A percentile compares a stretch with the other conserved stretches of the same genome.
phyloP scores from a whole-genome alignment of 768 basidiomycete species.

The Piloderma croceum region DNA sequence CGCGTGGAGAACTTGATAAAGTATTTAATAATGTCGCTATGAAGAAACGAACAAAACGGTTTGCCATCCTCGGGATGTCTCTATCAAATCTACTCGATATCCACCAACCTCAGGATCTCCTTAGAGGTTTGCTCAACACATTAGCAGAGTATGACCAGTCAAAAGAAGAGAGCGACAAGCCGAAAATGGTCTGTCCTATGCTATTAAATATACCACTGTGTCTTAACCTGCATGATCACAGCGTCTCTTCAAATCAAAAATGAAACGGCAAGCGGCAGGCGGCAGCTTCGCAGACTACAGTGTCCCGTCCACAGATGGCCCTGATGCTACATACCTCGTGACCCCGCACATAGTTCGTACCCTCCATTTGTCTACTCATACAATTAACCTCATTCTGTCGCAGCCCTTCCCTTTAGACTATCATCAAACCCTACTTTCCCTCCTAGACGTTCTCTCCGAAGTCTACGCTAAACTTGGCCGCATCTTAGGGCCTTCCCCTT shows the following conservation, averaged over 20 bases:
- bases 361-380: not conserved
- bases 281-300: conserved; percentile 57
- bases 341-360: conserved; percentile 65
- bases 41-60: conserved; percentile 78
- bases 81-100: conserved; percentile 79
- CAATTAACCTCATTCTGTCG: conserved; percentile 5
- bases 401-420: conserved; percentile 91
- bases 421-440: conserved; percentile 80
- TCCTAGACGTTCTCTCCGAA: conserved; percentile 85
- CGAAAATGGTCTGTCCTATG: conserved; percentile 55
- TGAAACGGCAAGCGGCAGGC: conserved; percentile 44
- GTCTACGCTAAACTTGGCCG: conserved; percentile 84
- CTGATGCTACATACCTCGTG: conserved; percentile 66
- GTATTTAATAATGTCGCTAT: conserved; percentile 70
- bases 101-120: conserved; percentile 70
- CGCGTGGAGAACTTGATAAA: conserved; percentile 64
- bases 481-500: conserved; percentile 77
- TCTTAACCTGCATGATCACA: conserved; percentile 17
- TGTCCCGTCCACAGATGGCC: conserved; percentile 50
- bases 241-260: conserved; percentile 58
- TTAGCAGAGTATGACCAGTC: conserved; percentile 74
- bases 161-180: conserved; percentile 47
- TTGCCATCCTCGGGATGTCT: conserved; percentile 82
- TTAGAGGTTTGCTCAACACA: conserved; percentile 66
- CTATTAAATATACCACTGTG: conserved; percentile 2